Evolutionary conservation across 2,329 filamentous ascomycete genomes (phyloP).

Genomic region (Hypoxylon sp.): DNA sequence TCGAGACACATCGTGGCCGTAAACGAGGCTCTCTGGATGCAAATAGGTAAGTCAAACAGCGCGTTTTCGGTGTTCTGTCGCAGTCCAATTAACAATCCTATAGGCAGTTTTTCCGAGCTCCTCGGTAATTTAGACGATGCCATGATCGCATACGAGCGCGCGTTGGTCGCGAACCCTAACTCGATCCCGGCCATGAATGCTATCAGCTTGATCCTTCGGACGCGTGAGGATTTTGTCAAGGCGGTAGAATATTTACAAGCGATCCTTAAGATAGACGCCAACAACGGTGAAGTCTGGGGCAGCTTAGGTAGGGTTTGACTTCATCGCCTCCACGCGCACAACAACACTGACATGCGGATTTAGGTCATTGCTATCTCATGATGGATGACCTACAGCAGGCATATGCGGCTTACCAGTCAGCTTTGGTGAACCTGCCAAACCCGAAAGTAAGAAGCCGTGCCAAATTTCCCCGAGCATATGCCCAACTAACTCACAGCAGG

Average conservation of each 20-base stretch:
- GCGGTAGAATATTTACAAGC: slow-evolving; percentile 92
- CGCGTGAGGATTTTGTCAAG: slow-evolving; percentile 91
- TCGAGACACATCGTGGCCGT: slow-evolving; percentile 79
- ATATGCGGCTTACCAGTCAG: slow-evolving; percentile 95
- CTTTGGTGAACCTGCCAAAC: slow-evolving; percentile 89
- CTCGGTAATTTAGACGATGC: slow-evolving; percentile 90
- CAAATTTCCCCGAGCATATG: not conserved
- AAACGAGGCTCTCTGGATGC: slow-evolving; percentile 91
- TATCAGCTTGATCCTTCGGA: slow-evolving; percentile 89
- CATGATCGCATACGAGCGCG: slow-evolving; percentile 89
- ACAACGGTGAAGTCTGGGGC: slow-evolving; percentile 96
- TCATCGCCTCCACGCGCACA: too few species aligned
- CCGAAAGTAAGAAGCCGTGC: slow-evolving; percentile 73
- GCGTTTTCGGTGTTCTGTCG: not conserved
- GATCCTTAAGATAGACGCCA: slow-evolving; percentile 87
- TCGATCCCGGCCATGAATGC: slow-evolving; percentile 93
- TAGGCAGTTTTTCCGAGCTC: slow-evolving; percentile 86
- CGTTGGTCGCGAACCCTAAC: slow-evolving; percentile 84
- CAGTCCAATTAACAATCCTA: slow-evolving; percentile 36
- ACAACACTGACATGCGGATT: slow-evolving; percentile 38
- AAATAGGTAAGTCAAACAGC: slow-evolving; percentile 74
- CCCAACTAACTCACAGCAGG: slow-evolving; percentile 59
- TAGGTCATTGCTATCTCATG: slow-evolving; percentile 98
- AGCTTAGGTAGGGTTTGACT: slow-evolving; percentile 75
- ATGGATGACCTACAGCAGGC: slow-evolving; percentile 98